Evolutionary conservation across 176 grass and related monocot species (phyloP).

Genomic region (Ananas comosus): DNA sequence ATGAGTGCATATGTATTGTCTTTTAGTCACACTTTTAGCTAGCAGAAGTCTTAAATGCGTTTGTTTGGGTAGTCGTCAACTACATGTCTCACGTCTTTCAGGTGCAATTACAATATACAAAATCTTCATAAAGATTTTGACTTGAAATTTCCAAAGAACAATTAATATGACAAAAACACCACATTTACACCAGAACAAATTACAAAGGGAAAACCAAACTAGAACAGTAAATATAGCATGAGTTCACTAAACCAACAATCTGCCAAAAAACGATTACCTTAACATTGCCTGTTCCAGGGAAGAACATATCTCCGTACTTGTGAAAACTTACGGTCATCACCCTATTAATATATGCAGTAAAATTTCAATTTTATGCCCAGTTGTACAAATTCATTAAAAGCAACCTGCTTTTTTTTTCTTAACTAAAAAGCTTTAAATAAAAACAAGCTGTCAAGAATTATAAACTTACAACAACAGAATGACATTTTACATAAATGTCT

Average conservation of each 20-base stretch:
- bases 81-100: too few species aligned
- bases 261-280: constrained; percentile 43
- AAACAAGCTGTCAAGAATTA: background rate
- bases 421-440: background rate
- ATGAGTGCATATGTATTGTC: too few species aligned
- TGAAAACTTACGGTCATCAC: constrained; percentile 99
- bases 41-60: too few species aligned
- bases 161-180: too few species aligned
- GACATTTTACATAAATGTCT: background rate
- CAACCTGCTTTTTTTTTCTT: background rate
- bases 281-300: constrained; percentile 91
- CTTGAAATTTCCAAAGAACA: too few species aligned
- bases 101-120: too few species aligned
- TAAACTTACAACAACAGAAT: too few species aligned
- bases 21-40: too few species aligned
- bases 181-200: background rate
- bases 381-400: background rate
- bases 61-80: too few species aligned
- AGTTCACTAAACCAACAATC: background rate
- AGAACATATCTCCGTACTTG: constrained; percentile 92
- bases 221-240: background rate
- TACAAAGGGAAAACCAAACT: background rate
- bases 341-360: constrained; percentile 39
- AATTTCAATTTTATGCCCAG: constrained; percentile 12
- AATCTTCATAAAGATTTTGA: too few species aligned